Base-by-base conservation (phyloP, 1,284 basidiomycete genomes). In the Ustilago curta region DNA sequence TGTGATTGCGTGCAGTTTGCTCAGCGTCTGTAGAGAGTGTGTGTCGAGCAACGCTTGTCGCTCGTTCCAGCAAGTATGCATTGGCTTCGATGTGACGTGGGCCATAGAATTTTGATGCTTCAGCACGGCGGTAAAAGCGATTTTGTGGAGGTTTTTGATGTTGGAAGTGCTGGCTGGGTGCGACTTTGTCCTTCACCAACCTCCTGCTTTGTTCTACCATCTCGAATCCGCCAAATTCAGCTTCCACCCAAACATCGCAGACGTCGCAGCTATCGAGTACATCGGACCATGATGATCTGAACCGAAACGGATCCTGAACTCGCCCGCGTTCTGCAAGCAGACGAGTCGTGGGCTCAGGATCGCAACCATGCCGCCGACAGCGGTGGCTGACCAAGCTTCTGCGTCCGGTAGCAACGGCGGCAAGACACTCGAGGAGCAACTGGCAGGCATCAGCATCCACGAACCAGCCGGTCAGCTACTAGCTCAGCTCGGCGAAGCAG, bases 311-410 rank as follows among this genome's bases (percentile, higher is more conserved):
- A 32, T 70, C 58, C 68, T 64, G 53, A 49, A 62, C 40, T 62
- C 59, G 48, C 51, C 23, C 54, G 59, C 66, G 66, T 51, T 51
- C 45, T 70, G 68, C 57, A 43, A 60, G 52, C 58, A 54, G 57
- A 57, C 57, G 47, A 52, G 54, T 65, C 58, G 57, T 48, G 54
- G 45, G 61, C 54, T 65, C 68, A 70, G 68, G 61, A 58, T 64
- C 58, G 43, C 9, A 5, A 45, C 8, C 31, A 70, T 70, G 68
- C 25, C 58, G 14, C 44, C 61, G n/a, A 43, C 40, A 19, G 61
- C 40, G n/a, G 48, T n/a, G 12, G 12, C 43, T 31, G 47, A 48
- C n/a, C 27, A 19, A 48, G 47, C 47, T 18, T 27, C 16, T 19
- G 29, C 47, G 2, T 8, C 8, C 2, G 29, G 16, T 23, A n/a